Percentiles rank a stretch among this genome's conserved stretches.
These are phyloP conservation scores for Xylaria sp. DNA, from an alignment of 2,329 filamentous ascomycete genomes.

Conservation along the genomic window DNA sequence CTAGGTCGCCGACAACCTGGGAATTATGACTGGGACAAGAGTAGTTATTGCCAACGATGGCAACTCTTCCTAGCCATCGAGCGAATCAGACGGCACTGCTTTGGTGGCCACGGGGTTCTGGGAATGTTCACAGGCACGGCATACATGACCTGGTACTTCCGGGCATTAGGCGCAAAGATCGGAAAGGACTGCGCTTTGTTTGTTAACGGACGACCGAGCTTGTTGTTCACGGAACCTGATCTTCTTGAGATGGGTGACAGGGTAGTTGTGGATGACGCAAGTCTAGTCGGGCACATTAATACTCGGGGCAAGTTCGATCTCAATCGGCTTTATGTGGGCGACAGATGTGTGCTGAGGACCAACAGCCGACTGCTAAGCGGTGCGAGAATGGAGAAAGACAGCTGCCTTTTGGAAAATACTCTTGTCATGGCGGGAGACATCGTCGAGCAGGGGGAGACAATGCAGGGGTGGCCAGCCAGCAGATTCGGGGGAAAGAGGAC, in stretches of 20 bases:
- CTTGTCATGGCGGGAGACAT: constrained; percentile 67
- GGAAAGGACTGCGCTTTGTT: constrained; percentile 67
- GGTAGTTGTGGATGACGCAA: constrained; percentile 66
- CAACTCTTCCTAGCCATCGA: constrained; percentile 65
- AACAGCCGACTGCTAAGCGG: constrained; percentile 64
- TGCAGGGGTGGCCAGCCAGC: constrained; percentile 66
- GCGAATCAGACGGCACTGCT: constrained; percentile 61
- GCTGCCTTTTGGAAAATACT: constrained; percentile 67
- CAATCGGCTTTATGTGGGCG: constrained; percentile 61
- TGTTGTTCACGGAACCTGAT: constrained; percentile 69
- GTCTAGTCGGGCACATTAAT: constrained; percentile 67
- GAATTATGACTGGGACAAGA: constrained; percentile 68
- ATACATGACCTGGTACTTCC: constrained; percentile 65
- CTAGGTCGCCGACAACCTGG: constrained; percentile 63
- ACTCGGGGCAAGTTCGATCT: constrained; percentile 66
- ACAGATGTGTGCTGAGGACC: constrained; percentile 63
- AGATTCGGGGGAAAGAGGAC: constrained; percentile 12
- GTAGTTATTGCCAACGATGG: constrained; percentile 67
- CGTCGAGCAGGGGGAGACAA: constrained; percentile 60
- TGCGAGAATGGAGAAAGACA: constrained; percentile 63
- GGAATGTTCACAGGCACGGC: constrained; percentile 64
- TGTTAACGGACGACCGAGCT: constrained; percentile 61
- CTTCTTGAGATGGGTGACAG: constrained; percentile 64
- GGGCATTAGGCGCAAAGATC: constrained; percentile 63
- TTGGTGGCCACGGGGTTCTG: constrained; percentile 61